A percentile compares a stretch with the other conserved stretches of the same genome.
Evolutionary conservation across 176 grass and related monocot species (phyloP).

Genomic region (Carex myosuroides): DNA sequence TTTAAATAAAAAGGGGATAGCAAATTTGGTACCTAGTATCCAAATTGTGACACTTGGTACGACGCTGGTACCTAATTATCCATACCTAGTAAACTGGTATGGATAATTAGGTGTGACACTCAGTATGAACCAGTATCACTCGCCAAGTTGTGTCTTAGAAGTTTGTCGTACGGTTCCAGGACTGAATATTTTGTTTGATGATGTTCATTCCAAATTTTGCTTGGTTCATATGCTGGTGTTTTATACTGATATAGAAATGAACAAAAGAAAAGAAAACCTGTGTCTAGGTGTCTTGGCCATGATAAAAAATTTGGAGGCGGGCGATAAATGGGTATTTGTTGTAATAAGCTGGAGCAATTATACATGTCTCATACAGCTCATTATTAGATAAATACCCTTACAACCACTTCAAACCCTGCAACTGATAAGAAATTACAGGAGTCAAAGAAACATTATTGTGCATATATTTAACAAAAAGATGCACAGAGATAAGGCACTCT

Average conservation of each 20-base stretch:
- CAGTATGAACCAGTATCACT: neutral
- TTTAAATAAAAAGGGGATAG: neutral
- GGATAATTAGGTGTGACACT: no score
- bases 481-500: neutral
- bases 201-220: neutral
- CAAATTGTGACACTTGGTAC: no score
- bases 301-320: neutral
- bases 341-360: slow-evolving; percentile 18
- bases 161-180: neutral
- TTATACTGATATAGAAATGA: neutral
- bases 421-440: neutral
- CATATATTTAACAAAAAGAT: neutral
- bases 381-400: neutral
- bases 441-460: neutral
- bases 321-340: slow-evolving; percentile 9
- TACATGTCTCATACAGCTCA: slow-evolving; percentile 24
- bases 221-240: neutral
- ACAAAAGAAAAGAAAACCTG: slow-evolving; percentile 2
- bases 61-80: no score
- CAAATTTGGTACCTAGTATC: neutral
- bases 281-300: slow-evolving; percentile 30
- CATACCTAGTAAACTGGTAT: no score
- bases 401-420: slow-evolving; percentile 13
- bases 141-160: neutral
- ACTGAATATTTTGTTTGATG: neutral